Base-by-base conservation (phyloP, 2,329 filamentous ascomycete species). In the Fusarium coicis region DNA sequence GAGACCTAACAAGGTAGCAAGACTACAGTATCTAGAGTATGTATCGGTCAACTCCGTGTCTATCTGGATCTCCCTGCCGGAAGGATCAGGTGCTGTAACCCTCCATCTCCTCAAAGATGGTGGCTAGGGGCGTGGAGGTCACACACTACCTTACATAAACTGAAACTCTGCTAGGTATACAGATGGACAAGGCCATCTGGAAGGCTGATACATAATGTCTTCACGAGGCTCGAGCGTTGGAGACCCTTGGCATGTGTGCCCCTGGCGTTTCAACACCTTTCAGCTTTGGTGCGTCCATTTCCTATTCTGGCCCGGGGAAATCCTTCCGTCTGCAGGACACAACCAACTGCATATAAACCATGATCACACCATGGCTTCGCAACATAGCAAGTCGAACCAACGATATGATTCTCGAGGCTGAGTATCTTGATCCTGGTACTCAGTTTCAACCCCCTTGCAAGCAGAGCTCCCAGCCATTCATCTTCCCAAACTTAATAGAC, bases 291-390 rank as follows among this genome's bases (percentile, higher is more conserved):
- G 15, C 53, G 46, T 53, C 50, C 16, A 53, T 68, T 72, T 67
- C 69, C 53, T 62, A 47, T 72, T 57, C 36, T 28, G 43, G 40
- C 40, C 53, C 54, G 68, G 68, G 52, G 50, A 68, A 63, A 57
- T 71, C 47, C 52, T 52, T 67, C 68, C 68, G 57, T 43, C 53
- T 72, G 68, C 69, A 63, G 36, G 23, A 53, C 69, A 72, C 54
- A 26, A 56, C 69, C 69, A 72, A 72, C 68, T 59, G 68, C 68
- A 72, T 68, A 58, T 43, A 14, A 54, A 37, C 43, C 34, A 67
- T 62, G 36, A 30, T 47, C 36, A 52, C 36, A 32, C 59, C 47
- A 43, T 42, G 39, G 49, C 34, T 36, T 36, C 32, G 44, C 34
- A 40, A 28, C 37, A 28, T 34, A n/a, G 23, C 58, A 19, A 68